Conservation (phyloP, 2,329 filamentous ascomycete species). For the Penicillium oxalicum region DNA sequence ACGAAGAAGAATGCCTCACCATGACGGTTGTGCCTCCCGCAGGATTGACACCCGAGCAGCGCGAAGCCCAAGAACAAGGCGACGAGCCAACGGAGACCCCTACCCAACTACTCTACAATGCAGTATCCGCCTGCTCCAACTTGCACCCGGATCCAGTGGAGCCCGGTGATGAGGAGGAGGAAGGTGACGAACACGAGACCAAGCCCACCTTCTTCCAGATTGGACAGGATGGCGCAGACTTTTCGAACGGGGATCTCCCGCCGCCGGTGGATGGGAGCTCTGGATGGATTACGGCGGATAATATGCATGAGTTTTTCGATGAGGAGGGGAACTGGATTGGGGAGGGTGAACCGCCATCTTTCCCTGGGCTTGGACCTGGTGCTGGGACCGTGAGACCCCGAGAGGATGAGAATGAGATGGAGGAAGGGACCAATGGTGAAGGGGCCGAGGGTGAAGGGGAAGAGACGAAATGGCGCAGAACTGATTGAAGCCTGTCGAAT, state of each 20-base stretch:
- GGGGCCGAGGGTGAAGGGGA: constrained; percentile 34
- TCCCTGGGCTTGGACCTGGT: constrained; percentile 46
- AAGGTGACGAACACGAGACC: constrained; percentile 27
- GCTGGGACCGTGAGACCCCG: constrained; percentile 59
- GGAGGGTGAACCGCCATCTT: constrained; percentile 36
- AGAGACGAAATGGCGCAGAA: constrained; percentile 51
- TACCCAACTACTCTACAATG: constrained; percentile 39
- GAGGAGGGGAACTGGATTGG: constrained; percentile 72
- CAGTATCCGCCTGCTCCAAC: constrained; percentile 45
- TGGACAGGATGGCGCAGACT: constrained; percentile 30
- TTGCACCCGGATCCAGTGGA: constrained; percentile 43
- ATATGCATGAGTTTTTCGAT: constrained; percentile 78
- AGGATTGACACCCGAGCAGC: constrained; percentile 17
- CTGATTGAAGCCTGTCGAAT: constrained; percentile 23
- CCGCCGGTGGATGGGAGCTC: constrained; percentile 46
- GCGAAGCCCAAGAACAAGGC: constrained; percentile 18
- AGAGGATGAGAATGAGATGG: constrained; percentile 50
- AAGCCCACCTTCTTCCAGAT: constrained; percentile 29
- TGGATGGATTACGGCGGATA: constrained; percentile 73
- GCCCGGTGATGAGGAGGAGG: constrained; percentile 33
- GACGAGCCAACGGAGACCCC: constrained; percentile 35
- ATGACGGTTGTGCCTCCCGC: constrained; percentile 40
- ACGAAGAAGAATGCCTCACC: constrained; percentile 39
- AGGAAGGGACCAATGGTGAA: constrained; percentile 35
- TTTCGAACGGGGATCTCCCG: constrained; percentile 36